Conservation (phyloP, 371 early-diverging fungal genomes). For the Actinomortierella wolfii region DNA sequence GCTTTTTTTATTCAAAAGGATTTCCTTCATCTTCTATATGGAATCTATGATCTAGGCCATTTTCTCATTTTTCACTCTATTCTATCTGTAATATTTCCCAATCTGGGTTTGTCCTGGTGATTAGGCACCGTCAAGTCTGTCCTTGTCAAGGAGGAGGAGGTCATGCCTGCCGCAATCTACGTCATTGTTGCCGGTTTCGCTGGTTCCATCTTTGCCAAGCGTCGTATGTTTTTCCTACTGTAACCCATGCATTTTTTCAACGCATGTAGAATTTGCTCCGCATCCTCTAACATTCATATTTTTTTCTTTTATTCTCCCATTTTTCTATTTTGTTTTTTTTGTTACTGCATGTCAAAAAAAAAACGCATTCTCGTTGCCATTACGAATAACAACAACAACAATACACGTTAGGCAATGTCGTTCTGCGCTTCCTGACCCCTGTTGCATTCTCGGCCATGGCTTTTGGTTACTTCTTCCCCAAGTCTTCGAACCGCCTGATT, state of each 20-base stretch:
- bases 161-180: constrained; percentile 44
- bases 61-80: too few species aligned
- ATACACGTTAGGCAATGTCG: constrained; percentile 39
- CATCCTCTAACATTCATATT: too few species aligned
- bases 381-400: too few species aligned
- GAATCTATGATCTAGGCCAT: too few species aligned
- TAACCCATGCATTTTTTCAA: too few species aligned
- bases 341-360: too few species aligned
- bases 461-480: constrained; percentile 45
- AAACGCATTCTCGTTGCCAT: too few species aligned
- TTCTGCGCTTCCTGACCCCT: constrained; percentile 40
- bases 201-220: constrained; percentile 36
- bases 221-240: constrained; percentile 36
- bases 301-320: too few species aligned
- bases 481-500: constrained; percentile 38
- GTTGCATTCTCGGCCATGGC: constrained; percentile 44
- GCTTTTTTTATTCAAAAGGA: too few species aligned
- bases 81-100: too few species aligned
- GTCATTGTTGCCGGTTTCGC: constrained; percentile 44
- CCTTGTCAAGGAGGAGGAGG: constrained; percentile 45
- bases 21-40: too few species aligned
- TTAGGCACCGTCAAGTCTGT: constrained; percentile 41
- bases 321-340: not conserved
- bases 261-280: too few species aligned
- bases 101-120: not conserved